Base-by-base conservation (phyloP, 768 basidiomycete species). In the Leccinum longicurvipes region DNA sequence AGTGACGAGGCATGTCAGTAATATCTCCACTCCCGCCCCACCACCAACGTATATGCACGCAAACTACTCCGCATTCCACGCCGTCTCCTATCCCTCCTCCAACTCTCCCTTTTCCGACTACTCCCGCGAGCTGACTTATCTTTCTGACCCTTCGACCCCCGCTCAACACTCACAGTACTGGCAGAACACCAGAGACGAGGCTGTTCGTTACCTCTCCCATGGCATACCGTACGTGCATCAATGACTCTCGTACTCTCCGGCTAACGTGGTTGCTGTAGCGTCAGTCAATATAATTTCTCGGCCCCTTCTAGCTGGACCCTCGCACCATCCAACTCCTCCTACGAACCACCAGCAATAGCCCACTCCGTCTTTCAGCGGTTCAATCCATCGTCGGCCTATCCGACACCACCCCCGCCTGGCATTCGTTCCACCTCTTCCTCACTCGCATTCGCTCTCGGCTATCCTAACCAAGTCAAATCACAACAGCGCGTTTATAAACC, bases 351-450 rank as follows among this genome's bases (percentile, higher is more conserved):
- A 9, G 68, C 82, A 0, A 82, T 89, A 63, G 82, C 87, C 0
- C 83, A 83, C 54, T 82, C 86, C 3, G 63, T 91, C 23, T 78
- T 89, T 51, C 86, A 86, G 54, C 81, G 81, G 14, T 79, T 81
- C 29, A 70, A 77, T 4, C 84, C 87, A n/a, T 77, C 77, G 17
- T 74, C 78, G 4, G 78, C 82, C 2, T 91, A 91, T 71, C 88
- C 87, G 3, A 88, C 88, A 2, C 86, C 85, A 23, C 85, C 87
- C 1, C 77, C 78, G 17, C 85, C 86, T 1, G 79, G 79, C 12
- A 82, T 87, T 39, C 79, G 74, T 34, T 75, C 78, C n/a, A 82
- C 80, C 1, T 87, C 88, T 1, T 91, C 89, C 15, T 91, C 89
- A 12, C 80, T 90, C 54, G 89, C 89, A 5, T 78, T 78, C 67